These are phyloP conservation scores for Phoma sp. DNA, from an alignment of 2,329 filamentous ascomycete genomes.

Conservation along the genomic window DNA sequence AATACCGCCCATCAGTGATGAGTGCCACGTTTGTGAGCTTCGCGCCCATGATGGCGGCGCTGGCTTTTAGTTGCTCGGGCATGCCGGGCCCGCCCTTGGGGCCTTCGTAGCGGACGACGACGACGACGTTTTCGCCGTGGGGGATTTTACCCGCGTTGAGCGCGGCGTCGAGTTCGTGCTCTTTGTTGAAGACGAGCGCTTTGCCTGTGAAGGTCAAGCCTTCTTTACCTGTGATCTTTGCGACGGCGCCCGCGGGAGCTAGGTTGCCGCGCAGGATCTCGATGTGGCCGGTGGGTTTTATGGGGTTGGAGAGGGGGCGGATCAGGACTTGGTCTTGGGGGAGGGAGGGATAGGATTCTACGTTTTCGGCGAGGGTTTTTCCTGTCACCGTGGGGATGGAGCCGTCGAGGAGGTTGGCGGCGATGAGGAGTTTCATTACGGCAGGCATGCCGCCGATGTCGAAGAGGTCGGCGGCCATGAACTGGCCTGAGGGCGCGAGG, in stretches of 20 bases:
- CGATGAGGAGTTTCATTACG: conserved; percentile 84
- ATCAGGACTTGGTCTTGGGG: conserved; percentile 84
- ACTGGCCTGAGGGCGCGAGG: conserved; percentile 81
- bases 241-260: conserved; percentile 86
- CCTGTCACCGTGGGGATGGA: conserved; percentile 82
- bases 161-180: conserved; percentile 77
- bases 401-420: conserved; percentile 77
- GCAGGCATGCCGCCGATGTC: conserved; percentile 83
- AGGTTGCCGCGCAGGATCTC: conserved; percentile 88
- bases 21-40: conserved; percentile 85
- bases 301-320: conserved; percentile 78
- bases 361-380: conserved; percentile 81
- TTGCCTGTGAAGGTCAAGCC: conserved; percentile 81
- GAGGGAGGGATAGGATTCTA: conserved; percentile 76
- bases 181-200: conserved; percentile 86
- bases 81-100: conserved; percentile 94
- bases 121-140: conserved; percentile 79
- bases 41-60: conserved; percentile 90
- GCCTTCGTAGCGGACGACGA: conserved; percentile 92
- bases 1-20: conserved; percentile 91
- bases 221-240: conserved; percentile 97
- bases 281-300: conserved; percentile 86
- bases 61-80: conserved; percentile 91
- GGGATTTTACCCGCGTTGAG: conserved; percentile 74
- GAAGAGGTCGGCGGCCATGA: conserved; percentile 88